phyloP scores from a whole-genome alignment of 345 rosid species.

The Populus nigra region DNA sequence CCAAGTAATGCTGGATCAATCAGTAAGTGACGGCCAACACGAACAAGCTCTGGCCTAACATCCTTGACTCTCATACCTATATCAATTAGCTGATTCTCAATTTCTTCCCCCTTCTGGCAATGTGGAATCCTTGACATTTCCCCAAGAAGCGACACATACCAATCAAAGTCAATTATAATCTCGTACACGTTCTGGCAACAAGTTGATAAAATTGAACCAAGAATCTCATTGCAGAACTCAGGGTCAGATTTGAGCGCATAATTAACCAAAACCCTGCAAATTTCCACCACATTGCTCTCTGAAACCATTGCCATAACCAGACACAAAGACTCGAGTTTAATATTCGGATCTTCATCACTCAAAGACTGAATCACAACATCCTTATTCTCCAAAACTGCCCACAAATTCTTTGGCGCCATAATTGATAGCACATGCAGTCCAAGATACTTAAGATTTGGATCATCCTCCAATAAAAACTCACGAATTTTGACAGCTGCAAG shows the following conservation, averaged over 20 bases:
- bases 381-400: slow-evolving; percentile 87
- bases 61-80: slow-evolving; percentile 86
- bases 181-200: slow-evolving; percentile 70
- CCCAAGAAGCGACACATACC: slow-evolving; percentile 86
- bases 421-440: slow-evolving; percentile 75
- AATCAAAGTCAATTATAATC: slow-evolving; percentile 76
- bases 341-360: slow-evolving; percentile 80
- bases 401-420: slow-evolving; percentile 63
- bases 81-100: slow-evolving; percentile 84
- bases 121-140: slow-evolving; percentile 85
- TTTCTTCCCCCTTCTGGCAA: slow-evolving; percentile 79
- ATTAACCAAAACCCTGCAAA: slow-evolving; percentile 67
- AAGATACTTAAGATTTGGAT: slow-evolving; percentile 88
- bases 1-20: slow-evolving; percentile 99
- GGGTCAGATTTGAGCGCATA: slow-evolving; percentile 88
- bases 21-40: slow-evolving; percentile 63
- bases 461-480: slow-evolving; percentile 80
- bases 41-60: slow-evolving; percentile 77
- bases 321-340: slow-evolving; percentile 71
- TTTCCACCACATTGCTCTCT: slow-evolving; percentile 71
- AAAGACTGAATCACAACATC: slow-evolving; percentile 79
- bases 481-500: slow-evolving; percentile 60
- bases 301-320: slow-evolving; percentile 89
- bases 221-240: slow-evolving; percentile 79
- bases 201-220: slow-evolving; percentile 68